Conservation (phyloP, 805 yeast species). For the Grigorovia humatica region DNA sequence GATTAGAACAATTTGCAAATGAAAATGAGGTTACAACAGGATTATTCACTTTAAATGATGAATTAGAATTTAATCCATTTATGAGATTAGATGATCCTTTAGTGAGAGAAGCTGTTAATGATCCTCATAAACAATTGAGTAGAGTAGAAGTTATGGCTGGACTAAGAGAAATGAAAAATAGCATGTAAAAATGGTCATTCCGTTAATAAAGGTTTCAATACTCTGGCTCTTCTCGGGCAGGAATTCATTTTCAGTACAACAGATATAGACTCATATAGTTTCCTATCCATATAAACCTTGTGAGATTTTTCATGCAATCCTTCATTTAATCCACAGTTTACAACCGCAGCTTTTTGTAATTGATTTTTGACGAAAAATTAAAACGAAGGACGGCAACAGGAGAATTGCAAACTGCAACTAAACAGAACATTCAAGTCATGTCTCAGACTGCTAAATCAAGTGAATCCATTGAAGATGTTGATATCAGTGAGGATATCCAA, state of each 20-base stretch:
- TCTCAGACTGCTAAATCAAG: neutral
- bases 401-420: neutral
- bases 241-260: too few relatives aligned
- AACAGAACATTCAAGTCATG: neutral
- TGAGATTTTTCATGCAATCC: too few relatives aligned
- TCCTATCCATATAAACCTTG: too few relatives aligned
- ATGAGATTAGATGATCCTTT: constrained; percentile 63
- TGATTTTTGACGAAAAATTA: too few relatives aligned
- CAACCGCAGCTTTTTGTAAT: too few relatives aligned
- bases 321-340: too few relatives aligned
- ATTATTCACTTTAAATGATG: constrained; percentile 72
- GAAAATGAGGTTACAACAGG: constrained; percentile 76
- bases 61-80: constrained; percentile 76
- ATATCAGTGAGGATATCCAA: constrained; percentile 5
- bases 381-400: too few relatives aligned
- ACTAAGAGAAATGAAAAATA: constrained; percentile 71
- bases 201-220: too few relatives aligned
- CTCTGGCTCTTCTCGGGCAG: too few relatives aligned
- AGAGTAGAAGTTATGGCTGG: constrained; percentile 54
- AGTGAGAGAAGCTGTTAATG: constrained; percentile 51
- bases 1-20: constrained; percentile 41
- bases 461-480: constrained; percentile 3
- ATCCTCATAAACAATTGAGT: constrained; percentile 25
- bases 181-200: constrained; percentile 22
- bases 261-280: too few relatives aligned